phyloP scores from a whole-genome alignment of 257 asterid genomes.

The Solanum lignicaule region DNA sequence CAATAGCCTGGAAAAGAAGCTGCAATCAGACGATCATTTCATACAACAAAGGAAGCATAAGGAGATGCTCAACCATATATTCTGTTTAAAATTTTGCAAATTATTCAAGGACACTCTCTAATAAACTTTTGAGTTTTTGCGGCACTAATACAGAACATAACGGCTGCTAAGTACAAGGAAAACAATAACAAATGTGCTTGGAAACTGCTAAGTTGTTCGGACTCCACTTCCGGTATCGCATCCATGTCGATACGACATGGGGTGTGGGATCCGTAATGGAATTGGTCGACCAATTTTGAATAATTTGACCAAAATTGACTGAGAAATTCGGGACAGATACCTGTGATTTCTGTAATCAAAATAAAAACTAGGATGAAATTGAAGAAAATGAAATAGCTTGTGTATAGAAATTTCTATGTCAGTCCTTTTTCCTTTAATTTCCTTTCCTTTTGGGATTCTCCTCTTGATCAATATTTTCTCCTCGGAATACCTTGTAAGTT shows the following conservation, averaged over 20 bases:
- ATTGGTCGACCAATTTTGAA: background rate
- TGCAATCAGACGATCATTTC: background rate
- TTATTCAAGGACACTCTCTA: background rate
- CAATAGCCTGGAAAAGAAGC: conserved; percentile 17
- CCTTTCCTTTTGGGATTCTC: background rate
- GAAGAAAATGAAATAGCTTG: background rate
- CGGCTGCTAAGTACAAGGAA: background rate
- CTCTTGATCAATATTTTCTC: background rate
- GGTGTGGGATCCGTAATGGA: background rate
- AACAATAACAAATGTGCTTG: background rate
- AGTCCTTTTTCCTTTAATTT: background rate
- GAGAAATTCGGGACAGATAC: background rate
- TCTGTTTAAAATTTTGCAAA: background rate
- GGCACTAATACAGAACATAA: background rate
- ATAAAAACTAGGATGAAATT: background rate
- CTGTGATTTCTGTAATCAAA: background rate
- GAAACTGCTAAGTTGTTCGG: background rate
- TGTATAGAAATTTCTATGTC: background rate
- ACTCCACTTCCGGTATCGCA: background rate
- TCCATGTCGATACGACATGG: background rate
- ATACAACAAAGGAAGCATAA: background rate
- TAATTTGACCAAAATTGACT: background rate
- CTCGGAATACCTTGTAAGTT: background rate
- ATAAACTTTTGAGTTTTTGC: background rate
- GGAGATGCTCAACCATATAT: background rate